Evolutionary conservation across 2,329 filamentous ascomycete genomes (phyloP).

Genomic region (Trichoderma koningii): DNA sequence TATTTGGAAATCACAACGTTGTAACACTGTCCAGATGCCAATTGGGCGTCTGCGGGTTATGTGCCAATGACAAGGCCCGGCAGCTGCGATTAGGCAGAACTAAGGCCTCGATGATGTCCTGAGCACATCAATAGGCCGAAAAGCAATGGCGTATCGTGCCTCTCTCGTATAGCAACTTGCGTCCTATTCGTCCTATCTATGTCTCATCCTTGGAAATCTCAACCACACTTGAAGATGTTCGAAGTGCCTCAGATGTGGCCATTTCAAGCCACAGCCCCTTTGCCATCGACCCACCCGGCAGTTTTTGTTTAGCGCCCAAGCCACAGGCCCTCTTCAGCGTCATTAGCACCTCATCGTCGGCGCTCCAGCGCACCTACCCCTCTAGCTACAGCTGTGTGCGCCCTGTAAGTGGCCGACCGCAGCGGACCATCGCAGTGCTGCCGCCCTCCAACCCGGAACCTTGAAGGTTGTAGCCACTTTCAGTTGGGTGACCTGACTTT

Average conservation of each 20-base stretch:
- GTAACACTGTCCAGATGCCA: background rate
- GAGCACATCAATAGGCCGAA: background rate
- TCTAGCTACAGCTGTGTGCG: slow-evolving; percentile 28
- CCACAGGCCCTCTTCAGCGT: slow-evolving; percentile 23
- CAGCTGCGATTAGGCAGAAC: background rate
- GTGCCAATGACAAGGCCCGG: background rate
- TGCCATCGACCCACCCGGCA: slow-evolving; percentile 24
- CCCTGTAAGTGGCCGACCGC: slow-evolving; percentile 20
- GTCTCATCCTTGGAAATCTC: too few relatives aligned
- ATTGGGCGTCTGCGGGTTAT: too few relatives aligned
- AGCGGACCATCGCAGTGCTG: background rate
- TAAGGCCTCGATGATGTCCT: background rate
- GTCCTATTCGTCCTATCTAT: too few relatives aligned
- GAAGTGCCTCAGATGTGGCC: background rate
- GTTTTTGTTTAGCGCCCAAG: slow-evolving; percentile 13
- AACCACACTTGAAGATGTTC: too few relatives aligned
- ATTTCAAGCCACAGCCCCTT: slow-evolving; percentile 25
- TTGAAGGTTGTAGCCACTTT: background rate
- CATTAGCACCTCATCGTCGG: slow-evolving; percentile 20
- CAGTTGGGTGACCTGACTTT: background rate
- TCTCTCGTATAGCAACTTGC: too few relatives aligned
- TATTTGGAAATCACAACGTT: too few relatives aligned
- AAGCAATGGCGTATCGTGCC: too few relatives aligned
- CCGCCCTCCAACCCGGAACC: background rate
- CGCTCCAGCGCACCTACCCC: slow-evolving; percentile 1